These are phyloP conservation scores for Chaetomiaceae sp. DNA, from an alignment of 2,329 filamentous ascomycete genomes.

Conservation along the genomic window DNA sequence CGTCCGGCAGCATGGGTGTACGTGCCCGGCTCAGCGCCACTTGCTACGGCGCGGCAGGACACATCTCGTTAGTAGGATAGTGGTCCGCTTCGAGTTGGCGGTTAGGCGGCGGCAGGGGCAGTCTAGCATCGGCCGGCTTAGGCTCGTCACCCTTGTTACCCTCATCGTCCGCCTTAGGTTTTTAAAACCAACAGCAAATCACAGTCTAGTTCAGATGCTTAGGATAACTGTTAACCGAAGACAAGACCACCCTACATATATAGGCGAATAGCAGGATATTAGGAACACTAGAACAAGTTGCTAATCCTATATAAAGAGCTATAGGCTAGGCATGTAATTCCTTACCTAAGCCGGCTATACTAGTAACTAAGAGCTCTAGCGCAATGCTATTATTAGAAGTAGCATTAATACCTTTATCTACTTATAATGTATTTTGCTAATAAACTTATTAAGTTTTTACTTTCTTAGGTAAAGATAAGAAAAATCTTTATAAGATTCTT, in stretches of 20 bases:
- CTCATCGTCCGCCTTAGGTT: constrained; percentile 6
- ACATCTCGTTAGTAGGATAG: constrained; percentile 5
- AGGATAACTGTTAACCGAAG: constrained; percentile 4
- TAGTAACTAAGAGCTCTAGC: constrained; percentile 14
- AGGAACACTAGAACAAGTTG: too few relatives aligned
- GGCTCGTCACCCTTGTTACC: constrained; percentile 10
- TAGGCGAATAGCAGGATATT: too few relatives aligned
- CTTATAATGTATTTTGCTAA: constrained; percentile 15
- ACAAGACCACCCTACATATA: neutral
- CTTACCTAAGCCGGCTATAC: constrained; percentile 10
- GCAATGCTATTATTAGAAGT: constrained; percentile 11
- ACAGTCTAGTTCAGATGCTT: too few relatives aligned
- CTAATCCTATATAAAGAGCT: constrained; percentile 6
- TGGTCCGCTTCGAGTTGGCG: constrained; percentile 6
- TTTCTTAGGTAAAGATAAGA: too few relatives aligned
- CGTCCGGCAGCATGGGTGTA: constrained; percentile 6
- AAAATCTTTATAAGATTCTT: too few relatives aligned
- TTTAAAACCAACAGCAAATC: constrained; percentile 1
- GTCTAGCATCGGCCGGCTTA: constrained; percentile 8
- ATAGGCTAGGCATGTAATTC: constrained; percentile 8
- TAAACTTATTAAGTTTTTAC: too few relatives aligned
- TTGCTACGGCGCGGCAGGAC: too few relatives aligned
- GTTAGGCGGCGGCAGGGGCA: constrained; percentile 5
- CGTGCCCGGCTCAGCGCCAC: constrained; percentile 5
- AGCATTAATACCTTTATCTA: constrained; percentile 16